Conservation (phyloP, 1,284 basidiomycete genomes). For the Austroboletus novae-zelandiae region DNA sequence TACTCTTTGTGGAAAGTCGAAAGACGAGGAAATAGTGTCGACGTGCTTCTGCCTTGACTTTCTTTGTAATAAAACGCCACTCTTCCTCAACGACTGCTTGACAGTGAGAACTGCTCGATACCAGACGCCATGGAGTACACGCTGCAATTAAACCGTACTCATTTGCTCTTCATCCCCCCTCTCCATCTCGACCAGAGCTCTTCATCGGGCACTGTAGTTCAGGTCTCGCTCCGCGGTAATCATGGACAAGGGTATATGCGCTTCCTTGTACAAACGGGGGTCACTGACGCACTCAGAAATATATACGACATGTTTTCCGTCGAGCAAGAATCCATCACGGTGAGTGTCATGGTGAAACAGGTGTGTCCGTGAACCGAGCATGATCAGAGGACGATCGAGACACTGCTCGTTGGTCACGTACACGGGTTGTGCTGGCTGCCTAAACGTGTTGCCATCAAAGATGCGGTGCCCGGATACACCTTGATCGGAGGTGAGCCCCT, state of each 20-base stretch:
- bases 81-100: background rate
- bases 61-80: background rate
- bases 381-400: conserved; percentile 23
- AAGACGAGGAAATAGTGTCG: conserved; percentile 54
- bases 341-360: conserved; percentile 8
- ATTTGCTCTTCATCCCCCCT: conserved; percentile 24
- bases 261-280: background rate
- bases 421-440: conserved; percentile 17
- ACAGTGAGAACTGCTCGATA: conserved; percentile 7
- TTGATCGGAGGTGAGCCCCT: conserved; percentile 19
- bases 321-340: conserved; percentile 18
- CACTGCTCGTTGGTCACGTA: conserved; percentile 20
- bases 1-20: conserved; percentile 78
- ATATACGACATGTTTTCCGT: conserved; percentile 4
- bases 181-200: background rate
- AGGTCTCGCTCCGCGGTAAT: conserved; percentile 20
- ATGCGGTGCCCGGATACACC: conserved; percentile 14
- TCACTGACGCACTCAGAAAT: conserved; percentile 13
- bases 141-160: conserved; percentile 23
- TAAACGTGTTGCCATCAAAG: conserved; percentile 12
- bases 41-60: background rate
- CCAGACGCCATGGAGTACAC: conserved; percentile 6
- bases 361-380: background rate
- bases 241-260: conserved; percentile 21
- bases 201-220: conserved; percentile 23